A percentile compares a stretch with the other conserved stretches of the same genome.
phyloP scores from a whole-genome alignment of 2,329 filamentous ascomycete genomes.

The Fusarium sp. region DNA sequence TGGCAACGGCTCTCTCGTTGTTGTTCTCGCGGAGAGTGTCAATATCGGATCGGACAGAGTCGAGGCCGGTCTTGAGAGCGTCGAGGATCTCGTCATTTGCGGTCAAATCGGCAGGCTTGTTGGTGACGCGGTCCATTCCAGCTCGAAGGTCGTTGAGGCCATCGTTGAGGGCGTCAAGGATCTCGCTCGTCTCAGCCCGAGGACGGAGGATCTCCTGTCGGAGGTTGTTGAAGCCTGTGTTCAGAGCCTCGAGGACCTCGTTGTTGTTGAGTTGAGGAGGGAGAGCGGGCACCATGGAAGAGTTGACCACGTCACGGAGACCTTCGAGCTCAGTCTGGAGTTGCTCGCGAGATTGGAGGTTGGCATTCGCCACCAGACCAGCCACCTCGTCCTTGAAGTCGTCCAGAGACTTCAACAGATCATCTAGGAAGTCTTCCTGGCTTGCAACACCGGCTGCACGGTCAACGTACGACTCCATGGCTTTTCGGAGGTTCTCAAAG shows the following conservation, averaged over 20 bases:
- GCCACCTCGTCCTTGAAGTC: slow-evolving; percentile 72
- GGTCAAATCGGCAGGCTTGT: slow-evolving; percentile 82
- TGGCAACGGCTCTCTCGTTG: slow-evolving; percentile 60
- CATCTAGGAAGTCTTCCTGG: slow-evolving; percentile 80
- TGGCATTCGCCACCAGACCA: slow-evolving; percentile 61
- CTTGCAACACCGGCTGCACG: slow-evolving; percentile 71
- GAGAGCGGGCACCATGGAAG: slow-evolving; percentile 67
- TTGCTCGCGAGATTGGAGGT: slow-evolving; percentile 63
- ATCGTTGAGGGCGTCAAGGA: slow-evolving; percentile 88
- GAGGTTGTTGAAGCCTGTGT: slow-evolving; percentile 75
- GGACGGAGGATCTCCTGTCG: slow-evolving; percentile 75
- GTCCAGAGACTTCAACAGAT: slow-evolving; percentile 70
- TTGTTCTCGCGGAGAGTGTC: slow-evolving; percentile 72
- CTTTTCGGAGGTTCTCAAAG: slow-evolving; percentile 77
- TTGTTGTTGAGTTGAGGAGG: slow-evolving; percentile 56
- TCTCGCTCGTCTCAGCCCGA: slow-evolving; percentile 78
- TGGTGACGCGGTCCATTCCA: slow-evolving; percentile 77
- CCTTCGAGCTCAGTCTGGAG: slow-evolving; percentile 85
- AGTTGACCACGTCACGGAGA: slow-evolving; percentile 78
- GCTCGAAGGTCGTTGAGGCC: slow-evolving; percentile 78
- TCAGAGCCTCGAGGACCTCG: slow-evolving; percentile 75
- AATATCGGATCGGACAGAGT: slow-evolving; percentile 77
- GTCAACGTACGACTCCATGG: slow-evolving; percentile 84
- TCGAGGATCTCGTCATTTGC: slow-evolving; percentile 90
- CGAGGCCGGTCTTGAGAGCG: slow-evolving; percentile 82